These are phyloP conservation scores for Ophiostoma australiae DNA, from an alignment of 2,329 filamentous ascomycete species.

Conservation along the genomic window DNA sequence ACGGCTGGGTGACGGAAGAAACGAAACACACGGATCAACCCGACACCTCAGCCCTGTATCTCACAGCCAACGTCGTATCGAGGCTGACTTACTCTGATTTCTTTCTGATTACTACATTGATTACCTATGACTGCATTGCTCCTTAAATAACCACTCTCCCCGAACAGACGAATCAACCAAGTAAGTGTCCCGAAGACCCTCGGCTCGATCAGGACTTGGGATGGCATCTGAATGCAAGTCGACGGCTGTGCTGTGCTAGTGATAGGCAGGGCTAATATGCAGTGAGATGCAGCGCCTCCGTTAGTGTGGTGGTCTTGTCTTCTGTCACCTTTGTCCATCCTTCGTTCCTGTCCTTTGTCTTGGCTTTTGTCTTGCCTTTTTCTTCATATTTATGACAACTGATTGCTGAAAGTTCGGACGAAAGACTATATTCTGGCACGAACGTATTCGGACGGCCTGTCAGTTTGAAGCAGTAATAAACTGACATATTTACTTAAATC, in stretches of 20 bases:
- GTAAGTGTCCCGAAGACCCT: neutral
- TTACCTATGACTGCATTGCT: too few relatives aligned
- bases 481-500: too few relatives aligned
- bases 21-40: neutral
- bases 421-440: too few relatives aligned
- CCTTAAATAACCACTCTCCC: too few relatives aligned
- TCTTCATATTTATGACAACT: too few relatives aligned
- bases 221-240: neutral
- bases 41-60: neutral
- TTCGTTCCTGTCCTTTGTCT: neutral
- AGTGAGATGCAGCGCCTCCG: neutral
- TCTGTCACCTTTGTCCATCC: neutral
- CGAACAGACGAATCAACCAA: neutral
- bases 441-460: too few relatives aligned
- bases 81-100: neutral
- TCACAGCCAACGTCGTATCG: neutral
- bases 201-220: neutral
- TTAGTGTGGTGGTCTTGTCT: neutral
- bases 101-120: too few relatives aligned
- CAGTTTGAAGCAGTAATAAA: too few relatives aligned
- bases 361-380: too few relatives aligned
- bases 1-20: too few relatives aligned
- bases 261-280: neutral
- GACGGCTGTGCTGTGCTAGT: conserved; percentile 5
- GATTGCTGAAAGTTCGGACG: too few relatives aligned